These are phyloP conservation scores for Barnettozyma populi DNA, from an alignment of 805 yeast species.

Conservation along the genomic window DNA sequence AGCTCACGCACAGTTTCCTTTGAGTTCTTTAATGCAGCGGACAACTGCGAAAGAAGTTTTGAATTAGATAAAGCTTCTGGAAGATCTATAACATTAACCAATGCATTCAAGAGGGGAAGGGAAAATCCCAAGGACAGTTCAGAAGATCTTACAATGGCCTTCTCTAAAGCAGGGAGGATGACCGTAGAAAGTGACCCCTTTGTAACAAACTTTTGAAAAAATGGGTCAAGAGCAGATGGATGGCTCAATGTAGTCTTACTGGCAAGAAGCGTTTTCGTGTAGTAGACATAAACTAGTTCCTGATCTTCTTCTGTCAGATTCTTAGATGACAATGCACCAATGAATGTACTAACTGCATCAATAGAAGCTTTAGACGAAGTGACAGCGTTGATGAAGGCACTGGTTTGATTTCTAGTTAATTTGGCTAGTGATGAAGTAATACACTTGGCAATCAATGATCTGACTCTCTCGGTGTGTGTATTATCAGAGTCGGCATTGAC, in stretches of 20 bases:
- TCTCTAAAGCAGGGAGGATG: constrained; percentile 62
- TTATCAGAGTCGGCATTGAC: constrained; percentile 24
- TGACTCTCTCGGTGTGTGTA: constrained; percentile 36
- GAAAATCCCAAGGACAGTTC: constrained; percentile 61
- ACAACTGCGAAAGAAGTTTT: constrained; percentile 46
- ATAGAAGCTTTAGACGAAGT: constrained; percentile 25
- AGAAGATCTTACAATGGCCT: constrained; percentile 71
- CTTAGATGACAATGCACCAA: constrained; percentile 31
- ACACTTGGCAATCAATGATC: constrained; percentile 30
- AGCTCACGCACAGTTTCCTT: constrained; percentile 54
- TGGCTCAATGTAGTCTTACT: constrained; percentile 38
- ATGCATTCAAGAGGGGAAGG: constrained; percentile 39
- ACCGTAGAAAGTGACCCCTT: constrained; percentile 32
- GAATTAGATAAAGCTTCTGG: constrained; percentile 35
- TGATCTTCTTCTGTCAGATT: constrained; percentile 21
- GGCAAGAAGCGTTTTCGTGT: constrained; percentile 38
- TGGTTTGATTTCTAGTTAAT: constrained; percentile 20
- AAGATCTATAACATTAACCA: constrained; percentile 35
- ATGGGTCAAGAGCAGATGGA: constrained; percentile 37
- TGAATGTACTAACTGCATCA: constrained; percentile 31
- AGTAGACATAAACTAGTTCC: constrained; percentile 22
- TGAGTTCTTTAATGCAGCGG: constrained; percentile 59
- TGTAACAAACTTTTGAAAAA: constrained; percentile 38
- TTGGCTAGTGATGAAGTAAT: constrained; percentile 21
- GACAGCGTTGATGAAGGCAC: constrained; percentile 12